Evolutionary conservation across 192 early-diverging fungal species (phyloP).

Genomic region (Glomus cerebriforme): DNA sequence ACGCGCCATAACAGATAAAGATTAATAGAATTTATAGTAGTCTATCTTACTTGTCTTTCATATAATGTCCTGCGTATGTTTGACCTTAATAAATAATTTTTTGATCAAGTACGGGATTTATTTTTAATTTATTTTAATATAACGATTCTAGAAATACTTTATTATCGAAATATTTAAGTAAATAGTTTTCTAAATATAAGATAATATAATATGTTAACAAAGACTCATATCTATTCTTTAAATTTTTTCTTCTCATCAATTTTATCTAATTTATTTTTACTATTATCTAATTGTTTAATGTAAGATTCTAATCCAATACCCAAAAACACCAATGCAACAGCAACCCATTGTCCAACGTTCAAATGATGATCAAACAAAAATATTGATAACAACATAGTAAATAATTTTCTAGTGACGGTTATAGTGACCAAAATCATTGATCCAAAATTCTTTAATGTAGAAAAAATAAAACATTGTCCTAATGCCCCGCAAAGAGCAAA

Average conservation of each 20-base stretch:
- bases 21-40: too few species aligned
- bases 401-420: constrained; percentile 95
- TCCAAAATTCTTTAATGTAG: constrained; percentile 88
- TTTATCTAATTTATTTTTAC: constrained; percentile 17
- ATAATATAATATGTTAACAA: too few species aligned
- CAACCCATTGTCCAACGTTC: constrained; percentile 79
- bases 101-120: too few species aligned
- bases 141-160: too few species aligned
- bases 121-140: too few species aligned
- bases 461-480: constrained; percentile 99
- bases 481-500: constrained; percentile 91
- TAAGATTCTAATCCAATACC: constrained; percentile 82
- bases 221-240: too few species aligned
- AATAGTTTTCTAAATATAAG: too few species aligned
- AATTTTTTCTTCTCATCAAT: neutral
- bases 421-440: constrained; percentile 89
- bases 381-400: constrained; percentile 91
- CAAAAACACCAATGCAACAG: constrained; percentile 84
- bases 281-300: constrained; percentile 61
- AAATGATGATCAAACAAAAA: constrained; percentile 85
- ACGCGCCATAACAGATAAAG: too few species aligned
- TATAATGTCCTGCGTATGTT: too few species aligned
- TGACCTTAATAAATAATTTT: too few species aligned
- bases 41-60: too few species aligned
- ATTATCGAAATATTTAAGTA: too few species aligned